Percentiles rank a stretch among this genome's conserved stretches.
These are phyloP conservation scores for Cystofilobasidium macerans DNA, from an alignment of 768 basidiomycete species.

Conservation along the genomic window DNA sequence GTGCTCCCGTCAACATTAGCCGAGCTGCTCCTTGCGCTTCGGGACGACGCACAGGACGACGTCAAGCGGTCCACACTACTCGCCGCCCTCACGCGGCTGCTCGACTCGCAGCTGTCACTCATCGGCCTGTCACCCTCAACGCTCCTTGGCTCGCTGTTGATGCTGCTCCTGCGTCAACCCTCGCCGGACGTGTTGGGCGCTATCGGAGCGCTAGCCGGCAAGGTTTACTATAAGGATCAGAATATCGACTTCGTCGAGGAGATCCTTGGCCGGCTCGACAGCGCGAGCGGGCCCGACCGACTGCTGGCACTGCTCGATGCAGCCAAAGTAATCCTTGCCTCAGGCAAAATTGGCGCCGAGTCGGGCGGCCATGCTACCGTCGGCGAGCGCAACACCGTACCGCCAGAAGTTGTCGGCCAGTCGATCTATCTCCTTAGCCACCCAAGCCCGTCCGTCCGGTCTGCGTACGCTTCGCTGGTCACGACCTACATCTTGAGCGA, in stretches of 20 bases:
- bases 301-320: constrained; percentile 1
- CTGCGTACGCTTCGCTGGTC: neutral
- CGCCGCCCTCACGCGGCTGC: constrained; percentile 70
- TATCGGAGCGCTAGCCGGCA: constrained; percentile 63
- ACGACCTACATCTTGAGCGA: neutral
- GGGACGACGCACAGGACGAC: constrained; percentile 23
- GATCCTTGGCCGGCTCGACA: constrained; percentile 59
- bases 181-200: constrained; percentile 60
- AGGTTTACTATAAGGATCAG: constrained; percentile 90
- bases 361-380: neutral
- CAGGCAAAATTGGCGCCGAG: no score
- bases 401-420: neutral
- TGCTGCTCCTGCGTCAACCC: constrained; percentile 59
- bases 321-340: neutral
- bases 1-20: constrained; percentile 75
- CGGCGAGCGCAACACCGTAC: neutral
- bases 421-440: neutral
- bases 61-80: constrained; percentile 50
- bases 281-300: constrained; percentile 27
- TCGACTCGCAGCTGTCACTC: constrained; percentile 64
- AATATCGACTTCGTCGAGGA: constrained; percentile 84
- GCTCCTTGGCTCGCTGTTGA: constrained; percentile 65
- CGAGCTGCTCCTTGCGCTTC: constrained; percentile 54
- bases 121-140: constrained; percentile 86
- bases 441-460: neutral